These are phyloP conservation scores for Erythrophleum ivorense DNA, from an alignment of 331 rosid species.

Conservation along the genomic window DNA sequence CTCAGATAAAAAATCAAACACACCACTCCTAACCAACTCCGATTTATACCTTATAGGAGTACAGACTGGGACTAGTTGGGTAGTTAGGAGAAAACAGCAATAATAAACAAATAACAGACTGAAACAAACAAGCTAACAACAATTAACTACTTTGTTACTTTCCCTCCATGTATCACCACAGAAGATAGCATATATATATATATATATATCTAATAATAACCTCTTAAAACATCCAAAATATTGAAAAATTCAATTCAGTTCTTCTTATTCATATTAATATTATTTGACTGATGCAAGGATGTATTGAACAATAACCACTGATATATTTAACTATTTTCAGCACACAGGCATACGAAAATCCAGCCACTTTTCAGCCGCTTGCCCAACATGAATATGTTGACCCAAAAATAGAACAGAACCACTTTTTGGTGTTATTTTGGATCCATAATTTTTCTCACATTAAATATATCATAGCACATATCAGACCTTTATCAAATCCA, in stretches of 20 bases:
- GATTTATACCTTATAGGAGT: too few relatives aligned
- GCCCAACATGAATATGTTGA: conserved; percentile 27
- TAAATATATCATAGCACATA: conserved; percentile 28
- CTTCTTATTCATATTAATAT: background rate
- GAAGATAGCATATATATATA: background rate
- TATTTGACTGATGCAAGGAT: background rate
- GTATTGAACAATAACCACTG: conserved; percentile 12
- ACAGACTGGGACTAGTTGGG: too few relatives aligned
- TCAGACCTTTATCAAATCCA: conserved; percentile 92
- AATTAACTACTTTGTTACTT: too few relatives aligned
- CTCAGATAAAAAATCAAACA: too few relatives aligned
- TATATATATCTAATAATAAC: background rate
- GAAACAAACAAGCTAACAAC: too few relatives aligned
- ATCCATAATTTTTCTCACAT: conserved; percentile 1
- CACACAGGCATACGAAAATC: conserved; percentile 1
- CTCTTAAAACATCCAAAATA: background rate
- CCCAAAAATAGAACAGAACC: background rate
- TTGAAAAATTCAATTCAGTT: background rate
- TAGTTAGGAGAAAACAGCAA: too few relatives aligned
- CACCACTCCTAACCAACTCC: too few relatives aligned
- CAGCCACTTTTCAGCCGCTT: conserved; percentile 21
- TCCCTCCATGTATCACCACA: too few relatives aligned
- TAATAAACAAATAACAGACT: too few relatives aligned
- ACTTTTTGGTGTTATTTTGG: conserved; percentile 16
- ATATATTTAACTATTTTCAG: conserved; percentile 31